These are phyloP conservation scores for Cucurbita ficifolia DNA, from an alignment of 306 rosid genomes.

Conservation along the genomic window DNA sequence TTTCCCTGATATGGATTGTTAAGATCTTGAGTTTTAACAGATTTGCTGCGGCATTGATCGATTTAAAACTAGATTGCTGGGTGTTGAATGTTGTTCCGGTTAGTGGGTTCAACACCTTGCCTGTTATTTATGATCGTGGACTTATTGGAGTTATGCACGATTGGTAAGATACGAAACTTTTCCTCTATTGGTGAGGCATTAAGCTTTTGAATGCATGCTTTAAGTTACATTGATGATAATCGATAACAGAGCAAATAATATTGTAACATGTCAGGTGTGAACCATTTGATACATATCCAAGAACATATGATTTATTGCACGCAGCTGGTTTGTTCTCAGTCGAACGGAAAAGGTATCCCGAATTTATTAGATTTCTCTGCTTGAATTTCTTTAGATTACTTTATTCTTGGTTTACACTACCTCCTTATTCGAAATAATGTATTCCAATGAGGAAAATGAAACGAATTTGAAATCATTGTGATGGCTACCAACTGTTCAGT, in stretches of 20 bases:
- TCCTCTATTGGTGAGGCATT: not conserved
- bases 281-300: conserved; percentile 88
- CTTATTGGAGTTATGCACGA: conserved; percentile 79
- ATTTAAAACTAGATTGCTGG: conserved; percentile 51
- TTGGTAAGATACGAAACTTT: conserved; percentile 33
- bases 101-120: conserved; percentile 63
- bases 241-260: conserved; percentile 6
- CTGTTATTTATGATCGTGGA: conserved; percentile 80
- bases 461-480: not conserved
- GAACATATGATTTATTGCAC: conserved; percentile 74
- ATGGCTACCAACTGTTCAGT: not conserved
- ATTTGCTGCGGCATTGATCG: conserved; percentile 68
- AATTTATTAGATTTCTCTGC: not conserved
- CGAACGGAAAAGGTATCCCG: conserved; percentile 47
- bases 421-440: not conserved
- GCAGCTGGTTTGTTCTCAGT: conserved; percentile 71
- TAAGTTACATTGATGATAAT: not conserved
- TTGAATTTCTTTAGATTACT: not conserved
- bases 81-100: conserved; percentile 82
- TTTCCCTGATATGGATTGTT: not conserved
- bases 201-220: not conserved
- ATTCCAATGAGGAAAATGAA: not conserved
- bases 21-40: conserved; percentile 30
- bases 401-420: not conserved
- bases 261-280: conserved; percentile 51